These are phyloP conservation scores for Starmerella ratchasimensis DNA, from an alignment of 805 yeast species.

Conservation along the genomic window DNA sequence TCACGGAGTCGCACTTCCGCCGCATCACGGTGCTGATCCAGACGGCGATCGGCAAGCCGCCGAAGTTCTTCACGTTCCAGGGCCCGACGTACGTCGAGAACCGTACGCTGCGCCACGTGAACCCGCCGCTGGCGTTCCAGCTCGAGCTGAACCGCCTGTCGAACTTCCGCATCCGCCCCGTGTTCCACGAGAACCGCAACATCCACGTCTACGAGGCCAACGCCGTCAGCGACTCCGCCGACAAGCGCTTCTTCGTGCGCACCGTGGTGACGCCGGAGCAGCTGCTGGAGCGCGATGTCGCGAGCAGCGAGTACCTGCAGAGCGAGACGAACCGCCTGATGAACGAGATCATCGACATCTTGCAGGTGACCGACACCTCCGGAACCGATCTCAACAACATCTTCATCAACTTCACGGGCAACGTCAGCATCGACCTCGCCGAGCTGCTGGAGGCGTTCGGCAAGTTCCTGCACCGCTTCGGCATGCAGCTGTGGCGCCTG, in stretches of 20 bases:
- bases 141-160: conserved; percentile 87
- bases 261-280: conserved; percentile 95
- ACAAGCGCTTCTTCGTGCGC: conserved; percentile 90
- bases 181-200: conserved; percentile 91
- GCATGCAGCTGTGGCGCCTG: conserved; percentile 90
- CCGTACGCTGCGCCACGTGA: conserved; percentile 89
- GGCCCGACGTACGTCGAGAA: conserved; percentile 80
- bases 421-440: conserved; percentile 82
- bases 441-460: conserved; percentile 98
- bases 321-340: conserved; percentile 93
- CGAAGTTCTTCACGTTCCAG: conserved; percentile 89
- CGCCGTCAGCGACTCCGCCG: conserved; percentile 85
- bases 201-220: conserved; percentile 94
- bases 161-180: conserved; percentile 88
- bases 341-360: conserved; percentile 88
- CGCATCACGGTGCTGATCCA: conserved; percentile 88
- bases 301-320: conserved; percentile 84
- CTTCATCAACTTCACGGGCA: conserved; percentile 92
- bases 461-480: conserved; percentile 93
- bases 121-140: conserved; percentile 97
- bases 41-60: conserved; percentile 70
- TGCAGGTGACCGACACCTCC: conserved; percentile 85
- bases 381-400: conserved; percentile 95
- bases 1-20: conserved; percentile 62
- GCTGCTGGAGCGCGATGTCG: conserved; percentile 70